Percentiles rank a stretch among this genome's conserved stretches.
phyloP scores from a whole-genome alignment of 441 rosid genomes.

The Corymbia calophylla region DNA sequence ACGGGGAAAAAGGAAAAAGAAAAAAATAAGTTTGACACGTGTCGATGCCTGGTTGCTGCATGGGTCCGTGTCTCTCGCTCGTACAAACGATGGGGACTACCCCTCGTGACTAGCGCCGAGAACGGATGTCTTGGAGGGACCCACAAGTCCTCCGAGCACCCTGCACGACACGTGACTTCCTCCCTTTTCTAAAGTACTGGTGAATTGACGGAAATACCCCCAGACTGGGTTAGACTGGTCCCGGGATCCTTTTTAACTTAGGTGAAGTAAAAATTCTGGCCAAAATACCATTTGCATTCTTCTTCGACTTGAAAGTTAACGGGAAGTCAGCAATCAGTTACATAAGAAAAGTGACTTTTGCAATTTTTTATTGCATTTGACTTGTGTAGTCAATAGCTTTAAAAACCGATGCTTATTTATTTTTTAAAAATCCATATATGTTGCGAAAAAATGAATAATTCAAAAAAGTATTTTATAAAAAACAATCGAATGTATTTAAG shows the following conservation, averaged over 20 bases:
- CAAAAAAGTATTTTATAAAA: background rate
- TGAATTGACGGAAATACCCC: background rate
- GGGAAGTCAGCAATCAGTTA: background rate
- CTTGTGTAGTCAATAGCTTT: background rate
- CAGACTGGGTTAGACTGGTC: fast-evolving
- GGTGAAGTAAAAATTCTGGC: background rate
- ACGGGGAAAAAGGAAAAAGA: background rate
- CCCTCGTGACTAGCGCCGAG: background rate
- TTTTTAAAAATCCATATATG: fast-evolving
- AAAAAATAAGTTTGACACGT: background rate
- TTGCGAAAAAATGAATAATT: background rate
- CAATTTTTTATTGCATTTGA: fast-evolving
- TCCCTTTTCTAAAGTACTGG: background rate
- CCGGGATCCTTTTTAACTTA: fast-evolving
- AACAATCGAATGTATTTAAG: fast-evolving
- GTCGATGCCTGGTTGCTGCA: background rate
- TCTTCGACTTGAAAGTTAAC: background rate
- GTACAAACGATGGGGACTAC: background rate
- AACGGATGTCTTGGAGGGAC: background rate
- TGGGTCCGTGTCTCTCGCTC: background rate
- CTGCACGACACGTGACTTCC: background rate
- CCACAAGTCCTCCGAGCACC: background rate
- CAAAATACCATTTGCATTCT: background rate
- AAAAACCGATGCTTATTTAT: background rate
- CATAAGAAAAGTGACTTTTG: fast-evolving